Conservation (phyloP, 2,329 filamentous ascomycete species). For the Phialemoniopsis sp. region DNA sequence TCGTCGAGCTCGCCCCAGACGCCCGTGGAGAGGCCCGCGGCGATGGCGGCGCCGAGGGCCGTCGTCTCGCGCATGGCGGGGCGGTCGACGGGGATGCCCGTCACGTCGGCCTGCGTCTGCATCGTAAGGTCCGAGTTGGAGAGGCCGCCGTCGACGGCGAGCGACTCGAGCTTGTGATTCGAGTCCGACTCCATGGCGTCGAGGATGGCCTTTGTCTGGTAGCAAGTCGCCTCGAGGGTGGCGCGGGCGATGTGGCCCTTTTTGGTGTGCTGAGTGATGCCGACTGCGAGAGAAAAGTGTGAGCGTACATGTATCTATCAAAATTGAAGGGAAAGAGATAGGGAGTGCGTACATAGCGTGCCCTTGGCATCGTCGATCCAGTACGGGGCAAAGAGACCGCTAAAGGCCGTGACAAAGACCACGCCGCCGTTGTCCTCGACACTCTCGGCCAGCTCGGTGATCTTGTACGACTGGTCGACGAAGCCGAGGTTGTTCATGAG, state of each 20-base stretch:
- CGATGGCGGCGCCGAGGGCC: slow-evolving; percentile 81
- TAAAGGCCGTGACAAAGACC: slow-evolving; percentile 86
- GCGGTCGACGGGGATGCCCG: slow-evolving; percentile 75
- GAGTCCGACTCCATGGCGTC: slow-evolving; percentile 89
- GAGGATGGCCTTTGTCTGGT: slow-evolving; percentile 86
- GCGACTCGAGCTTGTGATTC: slow-evolving; percentile 65
- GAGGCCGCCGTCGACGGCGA: slow-evolving; percentile 87
- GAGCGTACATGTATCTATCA: too few relatives aligned
- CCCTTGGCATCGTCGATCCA: slow-evolving; percentile 93
- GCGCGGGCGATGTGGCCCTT: slow-evolving; percentile 84
- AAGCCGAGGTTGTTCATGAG: slow-evolving; percentile 61
- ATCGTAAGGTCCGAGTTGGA: slow-evolving; percentile 86
- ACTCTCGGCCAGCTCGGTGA: slow-evolving; percentile 45
- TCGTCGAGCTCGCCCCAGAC: slow-evolving; percentile 76
- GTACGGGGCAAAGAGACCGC: slow-evolving; percentile 86
- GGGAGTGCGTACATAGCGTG: slow-evolving; percentile 63
- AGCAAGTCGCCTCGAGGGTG: slow-evolving; percentile 87
- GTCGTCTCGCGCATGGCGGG: slow-evolving; percentile 90
- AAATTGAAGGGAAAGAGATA: too few relatives aligned
- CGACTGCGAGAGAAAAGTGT: slow-evolving; percentile 45
- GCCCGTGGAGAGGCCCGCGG: slow-evolving; percentile 77
- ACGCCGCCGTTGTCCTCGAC: slow-evolving; percentile 75
- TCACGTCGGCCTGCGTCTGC: slow-evolving; percentile 87
- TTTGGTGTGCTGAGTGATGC: slow-evolving; percentile 80
- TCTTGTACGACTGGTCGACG: slow-evolving; percentile 43